A percentile compares a stretch with the other conserved stretches of the same genome.
These are phyloP conservation scores for Hericium rajendrae DNA, from an alignment of 768 basidiomycete genomes.

Conservation along the genomic window DNA sequence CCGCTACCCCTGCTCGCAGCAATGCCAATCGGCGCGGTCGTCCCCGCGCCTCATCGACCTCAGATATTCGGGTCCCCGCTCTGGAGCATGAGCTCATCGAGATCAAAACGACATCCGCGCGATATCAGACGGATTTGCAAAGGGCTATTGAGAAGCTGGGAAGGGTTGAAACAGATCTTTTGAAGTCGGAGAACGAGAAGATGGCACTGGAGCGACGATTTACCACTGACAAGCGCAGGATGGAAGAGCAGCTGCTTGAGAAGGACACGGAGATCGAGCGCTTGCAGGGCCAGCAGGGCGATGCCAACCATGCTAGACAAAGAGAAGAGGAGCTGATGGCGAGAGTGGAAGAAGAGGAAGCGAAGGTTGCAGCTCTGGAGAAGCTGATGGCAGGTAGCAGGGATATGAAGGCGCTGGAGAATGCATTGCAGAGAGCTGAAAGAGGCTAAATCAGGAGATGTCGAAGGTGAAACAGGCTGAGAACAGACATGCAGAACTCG, in stretches of 20 bases:
- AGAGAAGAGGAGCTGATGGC: constrained; percentile 54
- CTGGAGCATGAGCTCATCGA: constrained; percentile 52
- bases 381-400: constrained; percentile 33
- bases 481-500: constrained; percentile 34
- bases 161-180: constrained; percentile 35
- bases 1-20: constrained; percentile 26
- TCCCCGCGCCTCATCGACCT: constrained; percentile 51
- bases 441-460: constrained; percentile 30
- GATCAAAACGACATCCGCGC: constrained; percentile 30
- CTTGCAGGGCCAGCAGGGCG: constrained; percentile 26
- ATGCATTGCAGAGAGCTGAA: constrained; percentile 15
- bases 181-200: constrained; percentile 50
- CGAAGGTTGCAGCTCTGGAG: constrained; percentile 52
- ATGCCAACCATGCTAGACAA: constrained; percentile 27
- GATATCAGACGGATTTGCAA: constrained; percentile 36
- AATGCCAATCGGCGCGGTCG: constrained; percentile 3
- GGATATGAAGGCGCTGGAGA: constrained; percentile 27
- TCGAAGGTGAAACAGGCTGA: constrained; percentile 32
- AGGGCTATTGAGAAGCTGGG: constrained; percentile 37
- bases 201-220: constrained; percentile 41
- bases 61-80: constrained; percentile 36
- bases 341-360: constrained; percentile 67
- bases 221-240: constrained; percentile 32
- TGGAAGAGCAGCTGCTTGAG: constrained; percentile 37
- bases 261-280: constrained; percentile 51